Percentiles rank a stretch among this genome's conserved stretches.
Conservation (phyloP, 352 stramenopile genomes). For the Pythium apleroticum region DNA sequence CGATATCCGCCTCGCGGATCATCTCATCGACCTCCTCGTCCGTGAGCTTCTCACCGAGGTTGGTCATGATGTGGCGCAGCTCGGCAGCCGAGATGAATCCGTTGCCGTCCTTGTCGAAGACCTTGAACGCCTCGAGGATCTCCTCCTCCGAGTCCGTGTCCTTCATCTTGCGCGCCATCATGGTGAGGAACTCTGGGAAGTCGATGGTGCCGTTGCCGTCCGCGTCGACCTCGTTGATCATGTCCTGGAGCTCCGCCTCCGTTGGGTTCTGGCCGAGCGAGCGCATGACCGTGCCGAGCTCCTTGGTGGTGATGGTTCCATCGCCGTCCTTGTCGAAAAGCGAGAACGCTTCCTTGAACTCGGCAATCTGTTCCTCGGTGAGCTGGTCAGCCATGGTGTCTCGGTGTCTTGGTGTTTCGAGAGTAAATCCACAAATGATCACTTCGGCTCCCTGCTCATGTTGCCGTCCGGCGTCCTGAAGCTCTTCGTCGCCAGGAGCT, state of each 20-base stretch:
- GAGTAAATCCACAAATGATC: constrained; percentile 73
- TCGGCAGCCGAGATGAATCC: constrained; percentile 98
- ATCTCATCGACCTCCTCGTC: constrained; percentile 99
- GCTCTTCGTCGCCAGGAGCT: neutral
- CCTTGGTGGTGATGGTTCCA: constrained; percentile 99
- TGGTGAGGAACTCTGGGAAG: constrained; percentile 99
- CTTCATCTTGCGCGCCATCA: constrained; percentile 99
- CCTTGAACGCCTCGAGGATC: constrained; percentile 98
- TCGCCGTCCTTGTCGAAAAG: constrained; percentile 99
- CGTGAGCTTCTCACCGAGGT: constrained; percentile 98
- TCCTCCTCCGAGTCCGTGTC: constrained; percentile 98
- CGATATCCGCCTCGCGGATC: constrained; percentile 98
- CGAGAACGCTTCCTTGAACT: constrained; percentile 99
- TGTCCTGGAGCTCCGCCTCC: constrained; percentile 97
- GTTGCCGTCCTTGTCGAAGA: constrained; percentile 99
- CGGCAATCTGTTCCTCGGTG: constrained; percentile 97
- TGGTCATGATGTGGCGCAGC: constrained; percentile 99
- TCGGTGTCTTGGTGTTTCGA: constrained; percentile 27
- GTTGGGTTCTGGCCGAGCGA: constrained; percentile 98
- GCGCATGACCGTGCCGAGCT: constrained; percentile 98
- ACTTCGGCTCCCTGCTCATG: no score
- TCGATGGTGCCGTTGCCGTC: constrained; percentile 99
- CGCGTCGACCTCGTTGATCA: constrained; percentile 99
- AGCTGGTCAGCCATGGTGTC: constrained; percentile 85
- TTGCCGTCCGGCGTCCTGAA: no score